Evolutionary conservation across 306 rosid genomes (phyloP).

Genomic region (barrel medic (Medicago truncatula)): DNA sequence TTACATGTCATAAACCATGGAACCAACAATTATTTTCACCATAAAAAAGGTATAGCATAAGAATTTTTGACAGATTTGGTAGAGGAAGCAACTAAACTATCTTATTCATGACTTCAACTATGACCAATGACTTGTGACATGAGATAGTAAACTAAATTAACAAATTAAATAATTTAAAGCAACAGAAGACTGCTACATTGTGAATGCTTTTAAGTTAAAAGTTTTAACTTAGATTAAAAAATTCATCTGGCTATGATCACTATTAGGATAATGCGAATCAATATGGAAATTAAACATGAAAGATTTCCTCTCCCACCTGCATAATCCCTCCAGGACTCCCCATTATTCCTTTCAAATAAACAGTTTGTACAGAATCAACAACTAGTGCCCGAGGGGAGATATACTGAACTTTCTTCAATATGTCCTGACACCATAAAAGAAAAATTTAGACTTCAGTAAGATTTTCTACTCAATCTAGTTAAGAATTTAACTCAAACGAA

Average conservation of each 20-base stretch:
- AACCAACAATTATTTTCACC: conserved; percentile 28
- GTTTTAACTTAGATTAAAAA: conserved; percentile 23
- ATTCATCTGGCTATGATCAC: conserved; percentile 16
- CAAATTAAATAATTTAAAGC: conserved; percentile 25
- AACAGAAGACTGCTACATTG: conserved; percentile 1
- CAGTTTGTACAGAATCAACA: conserved; percentile 94
- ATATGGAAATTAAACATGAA: conserved; percentile 16
- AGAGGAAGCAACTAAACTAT: conserved; percentile 2
- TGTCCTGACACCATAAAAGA: conserved; percentile 66
- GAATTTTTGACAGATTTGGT: conserved; percentile 20
- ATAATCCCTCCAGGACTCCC: conserved; percentile 89
- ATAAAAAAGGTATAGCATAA: conserved; percentile 28
- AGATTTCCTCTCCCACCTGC: conserved; percentile 59
- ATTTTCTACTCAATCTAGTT: conserved; percentile 23
- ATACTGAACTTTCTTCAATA: conserved; percentile 71
- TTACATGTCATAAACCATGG: conserved; percentile 35
- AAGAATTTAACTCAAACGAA: conserved; percentile 5
- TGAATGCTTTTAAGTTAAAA: neutral
- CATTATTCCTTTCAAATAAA: conserved; percentile 74
- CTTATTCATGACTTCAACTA: conserved; percentile 3
- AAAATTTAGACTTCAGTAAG: conserved; percentile 20
- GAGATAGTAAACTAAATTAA: conserved; percentile 12
- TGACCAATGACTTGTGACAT: neutral
- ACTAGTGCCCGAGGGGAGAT: conserved; percentile 78
- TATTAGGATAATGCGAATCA: conserved; percentile 18